Conservation (phyloP, 768 basidiomycete species). For the Auriscalpium orientale region DNA sequence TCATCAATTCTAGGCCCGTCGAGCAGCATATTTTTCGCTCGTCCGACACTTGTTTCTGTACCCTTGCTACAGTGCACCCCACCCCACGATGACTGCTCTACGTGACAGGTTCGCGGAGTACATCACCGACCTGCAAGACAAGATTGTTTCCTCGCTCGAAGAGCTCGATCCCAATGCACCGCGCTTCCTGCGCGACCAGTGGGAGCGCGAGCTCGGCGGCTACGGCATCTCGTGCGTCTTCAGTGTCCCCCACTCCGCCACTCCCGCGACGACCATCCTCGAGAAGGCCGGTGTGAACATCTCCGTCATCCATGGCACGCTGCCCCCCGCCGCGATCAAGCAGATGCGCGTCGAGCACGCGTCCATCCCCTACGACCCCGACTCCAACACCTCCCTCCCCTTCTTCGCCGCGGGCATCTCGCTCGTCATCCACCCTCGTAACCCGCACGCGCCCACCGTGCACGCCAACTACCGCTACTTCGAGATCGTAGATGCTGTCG, state of each 20-base stretch:
- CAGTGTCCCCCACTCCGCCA: constrained; percentile 20
- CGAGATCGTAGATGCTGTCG: constrained; percentile 59
- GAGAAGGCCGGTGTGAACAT: constrained; percentile 98
- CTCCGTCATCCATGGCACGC: constrained; percentile 79
- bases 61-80: too few species aligned
- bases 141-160: constrained; percentile 75
- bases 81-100: too few species aligned
- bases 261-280: constrained; percentile 38
- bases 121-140: constrained; percentile 66
- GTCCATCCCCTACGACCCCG: constrained; percentile 55
- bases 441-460: constrained; percentile 89
- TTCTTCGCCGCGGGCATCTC: constrained; percentile 93
- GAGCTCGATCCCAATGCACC: constrained; percentile 64
- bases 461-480: constrained; percentile 98
- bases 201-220: constrained; percentile 63
- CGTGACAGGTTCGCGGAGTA: constrained; percentile 47
- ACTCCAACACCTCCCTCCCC: constrained; percentile 59
- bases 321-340: constrained; percentile 83
- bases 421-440: constrained; percentile 89
- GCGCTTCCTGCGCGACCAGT: constrained; percentile 74
- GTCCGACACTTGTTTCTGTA: too few species aligned
- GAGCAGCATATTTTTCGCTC: too few species aligned
- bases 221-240: constrained; percentile 86
- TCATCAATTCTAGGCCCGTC: too few species aligned
- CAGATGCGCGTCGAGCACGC: constrained; percentile 94